Base-by-base conservation (phyloP, 2,329 filamentous ascomycete genomes). In the Talaromyces sp. region DNA sequence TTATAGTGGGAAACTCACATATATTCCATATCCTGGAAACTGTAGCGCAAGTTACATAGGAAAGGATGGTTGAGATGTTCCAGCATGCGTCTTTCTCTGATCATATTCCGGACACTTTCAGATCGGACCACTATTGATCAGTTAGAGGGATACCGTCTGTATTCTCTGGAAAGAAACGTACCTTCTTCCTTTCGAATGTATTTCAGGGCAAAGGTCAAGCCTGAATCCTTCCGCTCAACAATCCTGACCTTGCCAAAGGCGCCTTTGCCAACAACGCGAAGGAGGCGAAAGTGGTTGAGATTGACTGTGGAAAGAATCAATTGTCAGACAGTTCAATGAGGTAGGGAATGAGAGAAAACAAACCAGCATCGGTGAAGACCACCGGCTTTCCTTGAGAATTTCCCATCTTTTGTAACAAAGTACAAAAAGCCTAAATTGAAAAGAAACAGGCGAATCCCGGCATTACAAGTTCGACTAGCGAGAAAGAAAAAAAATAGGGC, bases 151-250 rank as follows among this genome's bases (percentile, higher is more conserved):
- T 68, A 65, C 73, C 69, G 72, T 66, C 64, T 60, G 42, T n/a
- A 56, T 44, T 12, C 8, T 63, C 70, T 52, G 69, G 66, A 51
- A 47, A n/a, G 40, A 44, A 8, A 27, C 42, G 40, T 72, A 93
- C 92, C 91, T 86, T 98, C 94, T 89, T 98, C 94, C 85, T 97
- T 98, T 68, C 93, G 88, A 67, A 98, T 98, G 77, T 98, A 98
- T 78, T 99, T 99, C 67, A 99, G 84, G 52, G 95, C 95, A 77
- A 99, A 99, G 2, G 93, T 94, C 70, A 98, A 80, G 61, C 88
- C 89, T 1, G 92, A 96, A 74, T 99, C 95, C 79, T 98, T 98
- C 68, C 93, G 87, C 83, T 99, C 95, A 73, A 99, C 95, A 68
- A 99, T 99, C 72, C 95, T 90, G 65, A 99, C 95, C 79, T 99